Evolutionary conservation across 1,139 yeast genomes (phyloP).

Genomic region (Hemisphaericaspora subhashii): DNA sequence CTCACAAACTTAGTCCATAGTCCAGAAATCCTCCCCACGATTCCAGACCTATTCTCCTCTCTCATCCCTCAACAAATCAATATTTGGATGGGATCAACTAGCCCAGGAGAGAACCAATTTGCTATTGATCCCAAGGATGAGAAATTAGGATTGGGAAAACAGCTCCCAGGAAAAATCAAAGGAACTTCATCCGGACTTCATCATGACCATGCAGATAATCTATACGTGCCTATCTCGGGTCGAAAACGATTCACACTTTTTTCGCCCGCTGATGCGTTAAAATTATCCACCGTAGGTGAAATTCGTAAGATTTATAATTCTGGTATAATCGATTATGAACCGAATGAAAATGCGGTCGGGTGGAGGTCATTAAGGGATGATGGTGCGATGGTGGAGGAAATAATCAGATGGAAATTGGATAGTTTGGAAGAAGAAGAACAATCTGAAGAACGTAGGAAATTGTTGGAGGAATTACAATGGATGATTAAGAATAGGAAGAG

Average conservation of each 20-base stretch:
- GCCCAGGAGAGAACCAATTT: conserved; percentile 9
- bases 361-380: conserved; percentile 64
- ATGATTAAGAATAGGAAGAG: conserved; percentile 15
- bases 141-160: conserved; percentile 44
- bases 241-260: conserved; percentile 65
- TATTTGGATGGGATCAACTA: conserved; percentile 59
- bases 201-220: conserved; percentile 78
- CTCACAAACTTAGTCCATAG: conserved; percentile 43
- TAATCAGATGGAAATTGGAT: conserved; percentile 36
- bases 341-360: conserved; percentile 50
- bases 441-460: conserved; percentile 12
- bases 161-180: conserved; percentile 40
- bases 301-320: conserved; percentile 50
- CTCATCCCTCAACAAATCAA: conserved; percentile 70
- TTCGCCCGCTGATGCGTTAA: conserved; percentile 59
- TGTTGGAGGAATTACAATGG: conserved; percentile 17
- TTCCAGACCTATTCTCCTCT: conserved; percentile 39
- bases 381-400: conserved; percentile 56
- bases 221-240: conserved; percentile 61
- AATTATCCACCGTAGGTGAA: conserved; percentile 60
- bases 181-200: conserved; percentile 76
- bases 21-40: conserved; percentile 32
- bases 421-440: conserved; percentile 10
- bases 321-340: conserved; percentile 64
- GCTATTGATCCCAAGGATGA: conserved; percentile 13